phyloP scores from a whole-genome alignment of 371 early-diverging fungal species.

The Entomophthora muscae region DNA sequence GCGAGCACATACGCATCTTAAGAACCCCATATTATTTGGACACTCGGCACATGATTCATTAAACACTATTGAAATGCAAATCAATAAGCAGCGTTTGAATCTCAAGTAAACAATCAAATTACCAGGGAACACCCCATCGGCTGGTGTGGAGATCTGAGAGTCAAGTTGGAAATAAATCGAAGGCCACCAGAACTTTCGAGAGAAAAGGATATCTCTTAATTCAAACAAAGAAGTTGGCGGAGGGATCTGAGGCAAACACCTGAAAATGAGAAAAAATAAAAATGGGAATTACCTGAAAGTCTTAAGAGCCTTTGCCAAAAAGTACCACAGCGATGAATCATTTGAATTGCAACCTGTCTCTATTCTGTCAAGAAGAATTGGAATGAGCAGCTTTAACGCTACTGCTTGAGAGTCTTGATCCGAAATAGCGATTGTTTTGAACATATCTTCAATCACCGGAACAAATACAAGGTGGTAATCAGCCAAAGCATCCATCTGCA shows the following conservation, averaged over 20 bases:
- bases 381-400: neutral
- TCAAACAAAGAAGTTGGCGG: neutral
- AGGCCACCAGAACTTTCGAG: neutral
- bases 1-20: neutral
- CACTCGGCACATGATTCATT: neutral
- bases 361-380: neutral
- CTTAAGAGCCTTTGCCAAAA: neutral
- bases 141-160: neutral
- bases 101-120: neutral
- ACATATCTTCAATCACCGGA: neutral
- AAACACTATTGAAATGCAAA: neutral
- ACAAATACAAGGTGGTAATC: neutral
- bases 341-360: neutral
- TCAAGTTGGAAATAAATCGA: neutral
- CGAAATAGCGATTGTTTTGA: neutral
- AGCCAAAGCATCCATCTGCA: neutral
- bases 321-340: neutral
- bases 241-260: neutral
- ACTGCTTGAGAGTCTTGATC: neutral
- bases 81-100: neutral
- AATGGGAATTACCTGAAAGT: neutral
- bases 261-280: neutral
- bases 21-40: neutral
- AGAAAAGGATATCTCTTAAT: neutral
- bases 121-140: neutral